Evolutionary conservation across 495 filamentous ascomycete genomes (phyloP), one percentile per base, ranked within the genome.

Genomic region (Neurospora sp.): DNA sequence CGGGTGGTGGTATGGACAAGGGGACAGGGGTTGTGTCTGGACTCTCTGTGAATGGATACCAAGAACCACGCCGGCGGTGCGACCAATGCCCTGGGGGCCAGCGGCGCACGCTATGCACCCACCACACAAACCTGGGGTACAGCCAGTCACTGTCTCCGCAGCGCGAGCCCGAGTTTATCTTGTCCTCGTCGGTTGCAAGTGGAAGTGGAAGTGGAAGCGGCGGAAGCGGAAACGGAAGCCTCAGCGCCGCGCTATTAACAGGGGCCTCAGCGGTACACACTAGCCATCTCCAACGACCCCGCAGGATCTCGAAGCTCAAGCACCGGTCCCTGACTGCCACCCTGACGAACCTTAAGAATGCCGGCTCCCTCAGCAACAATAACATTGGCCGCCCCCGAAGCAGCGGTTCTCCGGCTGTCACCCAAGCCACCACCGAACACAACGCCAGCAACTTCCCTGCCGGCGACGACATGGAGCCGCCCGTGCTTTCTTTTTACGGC

Each of bases 401-500:
- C 53, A 66, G 53, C 53, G 53, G 27, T 66, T 66, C 53, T 66
- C 40, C 35, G 35, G 31, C 75, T 12, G 69, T 61, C 73, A 22
- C 72, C 68, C 22, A 31, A 22, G 53, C 71, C 41, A 72, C 72
- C 14, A 31, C 27, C n/a, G 69, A 59, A 12, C 20, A 73, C 37
- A 71, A 31, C 46, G 22, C 73, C 31, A 27, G 44, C 74, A 16
- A 48, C 68, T 44, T 39, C 70, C 16, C 18, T 66, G 70, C 69
- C 48, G 73, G 70, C 72, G 70, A 68, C 61, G 81, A 75, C 79
- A 87, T 84, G 94, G 94, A 77, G 88, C 96, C 82, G 89, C 96
- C 79, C 88, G 92, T 74, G 87, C 89, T 82, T 85, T 94, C 75
- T 88, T 97, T 81, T 88, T 92, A 74, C 69, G 92, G 93, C 74